Evolutionary conservation across 768 basidiomycete genomes (phyloP).

Genomic region (Termitomyces sp.): DNA sequence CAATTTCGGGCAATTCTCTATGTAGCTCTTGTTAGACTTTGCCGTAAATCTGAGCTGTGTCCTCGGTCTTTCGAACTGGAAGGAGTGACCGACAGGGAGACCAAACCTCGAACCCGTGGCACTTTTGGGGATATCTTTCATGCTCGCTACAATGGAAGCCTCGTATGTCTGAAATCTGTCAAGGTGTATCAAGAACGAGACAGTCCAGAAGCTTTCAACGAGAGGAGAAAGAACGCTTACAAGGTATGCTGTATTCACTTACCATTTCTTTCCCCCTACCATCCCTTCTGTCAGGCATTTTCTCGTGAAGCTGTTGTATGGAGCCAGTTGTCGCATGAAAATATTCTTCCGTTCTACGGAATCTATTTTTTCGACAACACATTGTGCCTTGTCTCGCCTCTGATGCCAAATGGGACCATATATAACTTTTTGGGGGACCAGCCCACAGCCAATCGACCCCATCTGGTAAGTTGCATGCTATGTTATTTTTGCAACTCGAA

Average conservation of each 20-base stretch:
- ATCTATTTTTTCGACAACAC: slow-evolving; percentile 13
- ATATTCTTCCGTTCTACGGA: no score
- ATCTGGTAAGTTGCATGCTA: no score
- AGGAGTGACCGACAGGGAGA: not conserved
- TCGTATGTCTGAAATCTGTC: slow-evolving; percentile 21
- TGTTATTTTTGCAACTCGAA: no score
- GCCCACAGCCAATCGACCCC: slow-evolving; percentile 5
- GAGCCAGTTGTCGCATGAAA: no score
- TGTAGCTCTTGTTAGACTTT: no score
- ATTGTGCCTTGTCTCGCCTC: slow-evolving; percentile 34
- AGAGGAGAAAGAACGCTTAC: slow-evolving; percentile 7
- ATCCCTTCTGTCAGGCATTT: no score
- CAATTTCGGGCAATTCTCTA: no score
- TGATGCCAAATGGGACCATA: slow-evolving; percentile 34
- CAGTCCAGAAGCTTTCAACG: not conserved
- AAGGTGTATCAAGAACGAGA: not conserved
- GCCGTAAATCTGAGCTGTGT: no score
- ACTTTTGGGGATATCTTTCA: slow-evolving; percentile 26
- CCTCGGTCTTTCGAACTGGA: not conserved
- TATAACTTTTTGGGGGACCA: slow-evolving; percentile 19
- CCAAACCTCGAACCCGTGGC: slow-evolving; percentile 14
- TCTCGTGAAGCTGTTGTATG: no score
- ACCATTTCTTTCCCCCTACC: no score
- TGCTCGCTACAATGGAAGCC: slow-evolving; percentile 11
- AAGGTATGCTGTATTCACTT: no score